A percentile compares a stretch with the other conserved stretches of the same genome.
These are phyloP conservation scores for Cladosporium sp. DNA, from an alignment of 2,329 filamentous ascomycete genomes.

Conservation along the genomic window DNA sequence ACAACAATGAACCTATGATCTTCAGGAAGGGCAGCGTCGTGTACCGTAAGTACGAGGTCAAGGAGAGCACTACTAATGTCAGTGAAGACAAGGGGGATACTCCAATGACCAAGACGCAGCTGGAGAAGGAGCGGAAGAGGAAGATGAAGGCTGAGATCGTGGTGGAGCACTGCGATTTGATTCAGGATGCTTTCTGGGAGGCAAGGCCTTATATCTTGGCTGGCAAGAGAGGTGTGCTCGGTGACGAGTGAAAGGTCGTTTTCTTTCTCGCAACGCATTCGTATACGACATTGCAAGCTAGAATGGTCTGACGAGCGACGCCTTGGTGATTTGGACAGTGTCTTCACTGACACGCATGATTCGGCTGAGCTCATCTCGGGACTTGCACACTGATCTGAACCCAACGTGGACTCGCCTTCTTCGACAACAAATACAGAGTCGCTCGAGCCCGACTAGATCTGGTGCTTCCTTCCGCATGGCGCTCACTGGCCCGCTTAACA, in stretches of 20 bases:
- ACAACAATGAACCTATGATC: slow-evolving; percentile 93
- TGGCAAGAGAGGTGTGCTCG: slow-evolving; percentile 31
- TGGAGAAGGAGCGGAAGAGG: slow-evolving; percentile 79
- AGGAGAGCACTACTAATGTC: slow-evolving; percentile 73
- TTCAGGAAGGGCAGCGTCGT: slow-evolving; percentile 92
- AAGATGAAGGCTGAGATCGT: slow-evolving; percentile 78
- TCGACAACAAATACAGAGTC: neutral
- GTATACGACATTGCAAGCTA: neutral
- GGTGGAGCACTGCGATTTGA: slow-evolving; percentile 87
- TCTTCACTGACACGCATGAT: neutral
- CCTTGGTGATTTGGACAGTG: neutral
- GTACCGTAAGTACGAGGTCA: slow-evolving; percentile 57
- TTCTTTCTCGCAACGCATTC: neutral
- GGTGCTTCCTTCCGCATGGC: neutral
- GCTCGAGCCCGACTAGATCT: neutral
- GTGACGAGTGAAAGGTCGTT: neutral
- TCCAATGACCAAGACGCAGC: slow-evolving; percentile 64
- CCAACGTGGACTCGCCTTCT: neutral
- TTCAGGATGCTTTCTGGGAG: slow-evolving; percentile 93
- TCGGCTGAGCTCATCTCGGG: neutral
- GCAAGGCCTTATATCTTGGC: slow-evolving; percentile 71
- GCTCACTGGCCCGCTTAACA: neutral
- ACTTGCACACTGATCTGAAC: neutral
- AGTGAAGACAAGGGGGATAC: slow-evolving; percentile 64
- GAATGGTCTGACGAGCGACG: neutral